Conservation (phyloP, 2,329 filamentous ascomycete species). For the Apiospora malaysiana region DNA sequence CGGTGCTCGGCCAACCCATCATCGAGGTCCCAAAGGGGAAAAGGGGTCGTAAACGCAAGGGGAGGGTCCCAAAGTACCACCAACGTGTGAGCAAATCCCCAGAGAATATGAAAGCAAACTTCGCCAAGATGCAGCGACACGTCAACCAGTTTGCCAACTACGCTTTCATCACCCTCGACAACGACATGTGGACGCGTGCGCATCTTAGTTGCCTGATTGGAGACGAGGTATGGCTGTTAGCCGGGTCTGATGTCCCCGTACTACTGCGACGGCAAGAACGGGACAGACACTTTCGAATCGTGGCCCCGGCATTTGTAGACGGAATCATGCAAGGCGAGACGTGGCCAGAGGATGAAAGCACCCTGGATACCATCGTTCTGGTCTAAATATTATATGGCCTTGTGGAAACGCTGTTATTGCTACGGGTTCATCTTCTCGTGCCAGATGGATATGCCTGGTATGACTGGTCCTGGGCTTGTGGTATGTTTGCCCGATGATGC, state of each 20-base stretch:
- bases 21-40: neutral
- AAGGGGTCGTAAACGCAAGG: neutral
- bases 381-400: neutral
- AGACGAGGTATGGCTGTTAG: neutral
- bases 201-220: neutral
- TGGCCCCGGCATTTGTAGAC: neutral
- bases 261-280: neutral
- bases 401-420: too few relatives aligned
- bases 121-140: neutral
- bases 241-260: neutral
- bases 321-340: neutral
- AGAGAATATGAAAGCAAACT: neutral
- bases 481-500: too few relatives aligned
- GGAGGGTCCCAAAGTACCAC: neutral
- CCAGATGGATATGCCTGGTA: too few relatives aligned
- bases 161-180: neutral
- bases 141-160: neutral
- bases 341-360: neutral
- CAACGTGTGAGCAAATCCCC: neutral
- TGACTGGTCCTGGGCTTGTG: too few relatives aligned
- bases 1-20: neutral
- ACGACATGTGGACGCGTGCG: neutral
- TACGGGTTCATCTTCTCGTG: too few relatives aligned
- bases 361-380: neutral
- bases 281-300: neutral